A percentile compares a stretch with the other conserved stretches of the same genome.
phyloP scores from a whole-genome alignment of 331 rosid species.

The Stylosanthes scabra region DNA sequence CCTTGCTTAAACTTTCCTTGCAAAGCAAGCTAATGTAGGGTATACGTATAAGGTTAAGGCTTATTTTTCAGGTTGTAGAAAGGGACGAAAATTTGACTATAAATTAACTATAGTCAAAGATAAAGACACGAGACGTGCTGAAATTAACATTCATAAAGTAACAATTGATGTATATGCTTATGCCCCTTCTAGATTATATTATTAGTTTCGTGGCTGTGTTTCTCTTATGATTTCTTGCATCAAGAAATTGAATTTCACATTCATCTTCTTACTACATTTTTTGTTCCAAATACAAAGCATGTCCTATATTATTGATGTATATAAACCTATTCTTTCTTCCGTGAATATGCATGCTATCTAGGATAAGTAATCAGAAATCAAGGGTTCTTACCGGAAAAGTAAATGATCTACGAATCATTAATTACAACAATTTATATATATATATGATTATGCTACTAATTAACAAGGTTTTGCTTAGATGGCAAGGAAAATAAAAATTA shows the following conservation, averaged over 20 bases:
- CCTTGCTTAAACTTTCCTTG: slow-evolving; percentile 12
- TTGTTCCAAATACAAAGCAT: background rate
- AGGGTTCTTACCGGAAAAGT: background rate
- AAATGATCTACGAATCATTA: background rate
- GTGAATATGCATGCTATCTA: background rate
- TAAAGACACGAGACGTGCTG: slow-evolving; percentile 17
- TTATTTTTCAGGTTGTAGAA: background rate
- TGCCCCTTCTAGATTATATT: slow-evolving; percentile 15
- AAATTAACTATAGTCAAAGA: slow-evolving; percentile 14
- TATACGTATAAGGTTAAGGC: slow-evolving; percentile 9
- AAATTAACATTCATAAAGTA: slow-evolving; percentile 21
- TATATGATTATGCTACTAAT: background rate
- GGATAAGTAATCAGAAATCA: background rate
- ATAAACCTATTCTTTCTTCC: background rate
- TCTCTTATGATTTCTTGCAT: background rate
- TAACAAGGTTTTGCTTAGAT: no score
- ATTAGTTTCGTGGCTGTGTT: background rate
- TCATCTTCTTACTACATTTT: background rate
- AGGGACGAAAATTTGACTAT: slow-evolving; percentile 24
- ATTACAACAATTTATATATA: slow-evolving; percentile 18
- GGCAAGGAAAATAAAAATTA: no score
- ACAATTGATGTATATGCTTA: background rate
- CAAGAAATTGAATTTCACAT: background rate
- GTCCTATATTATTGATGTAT: background rate
- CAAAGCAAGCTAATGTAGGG: slow-evolving; percentile 5